phyloP scores from a whole-genome alignment of 2,329 filamentous ascomycete species.

The Alternaria rosae region DNA sequence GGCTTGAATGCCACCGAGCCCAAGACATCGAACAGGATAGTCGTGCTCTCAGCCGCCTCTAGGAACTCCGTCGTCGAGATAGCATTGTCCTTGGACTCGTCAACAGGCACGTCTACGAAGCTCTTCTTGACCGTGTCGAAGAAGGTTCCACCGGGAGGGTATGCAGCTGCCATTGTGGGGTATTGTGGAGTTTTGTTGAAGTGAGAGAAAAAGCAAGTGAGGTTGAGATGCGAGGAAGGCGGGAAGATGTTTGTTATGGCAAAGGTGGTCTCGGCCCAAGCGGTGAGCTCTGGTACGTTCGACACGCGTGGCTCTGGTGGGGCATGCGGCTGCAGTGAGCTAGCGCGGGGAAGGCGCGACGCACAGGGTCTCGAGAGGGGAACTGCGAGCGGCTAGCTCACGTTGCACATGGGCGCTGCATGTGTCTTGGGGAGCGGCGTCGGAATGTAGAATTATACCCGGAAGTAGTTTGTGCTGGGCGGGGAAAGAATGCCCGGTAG shows the following conservation, averaged over 20 bases:
- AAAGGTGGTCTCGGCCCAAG: conserved; percentile 20
- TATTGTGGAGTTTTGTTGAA: background rate
- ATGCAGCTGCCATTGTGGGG: conserved; percentile 38
- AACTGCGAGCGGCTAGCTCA: background rate
- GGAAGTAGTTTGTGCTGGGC: background rate
- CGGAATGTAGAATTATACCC: background rate
- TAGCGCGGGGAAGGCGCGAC: conserved; percentile 31
- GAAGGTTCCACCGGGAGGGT: conserved; percentile 74
- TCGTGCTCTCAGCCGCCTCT: conserved; percentile 85
- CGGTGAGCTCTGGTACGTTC: conserved; percentile 24
- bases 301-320: conserved; percentile 20
- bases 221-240: background rate
- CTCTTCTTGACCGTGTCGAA: conserved; percentile 85
- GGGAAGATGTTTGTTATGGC: conserved; percentile 2
- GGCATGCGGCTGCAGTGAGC: conserved; percentile 17
- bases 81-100: conserved; percentile 75
- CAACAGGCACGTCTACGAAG: conserved; percentile 82
- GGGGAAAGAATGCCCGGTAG: conserved; percentile 1
- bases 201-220: background rate
- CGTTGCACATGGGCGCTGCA: background rate
- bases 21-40: conserved; percentile 78
- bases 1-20: conserved; percentile 80
- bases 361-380: conserved; percentile 22
- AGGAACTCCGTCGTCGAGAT: conserved; percentile 88
- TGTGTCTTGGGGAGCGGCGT: background rate